phyloP scores from a whole-genome alignment of 306 rosid species.

The Ziziphus jujuba region DNA sequence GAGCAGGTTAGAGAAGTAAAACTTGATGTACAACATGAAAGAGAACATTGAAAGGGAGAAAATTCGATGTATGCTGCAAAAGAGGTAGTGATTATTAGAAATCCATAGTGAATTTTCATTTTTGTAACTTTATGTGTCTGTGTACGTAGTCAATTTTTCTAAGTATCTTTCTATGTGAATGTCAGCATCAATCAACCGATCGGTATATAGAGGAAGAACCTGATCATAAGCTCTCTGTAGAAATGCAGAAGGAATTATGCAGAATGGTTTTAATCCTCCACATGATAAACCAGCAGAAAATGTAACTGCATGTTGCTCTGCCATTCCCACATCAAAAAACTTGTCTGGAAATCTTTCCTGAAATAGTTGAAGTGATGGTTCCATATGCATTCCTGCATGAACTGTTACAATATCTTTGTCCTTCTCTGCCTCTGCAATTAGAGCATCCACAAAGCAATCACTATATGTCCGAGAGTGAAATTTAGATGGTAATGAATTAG shows the following conservation, averaged over 20 bases:
- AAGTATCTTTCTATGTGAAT: too few species aligned
- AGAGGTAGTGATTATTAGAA: too few species aligned
- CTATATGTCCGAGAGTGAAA: constrained; percentile 53
- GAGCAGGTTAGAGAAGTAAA: too few species aligned
- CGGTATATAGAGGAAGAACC: constrained; percentile 36
- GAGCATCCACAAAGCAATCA: constrained; percentile 80
- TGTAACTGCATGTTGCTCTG: constrained; percentile 97
- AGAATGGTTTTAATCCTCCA: constrained; percentile 95
- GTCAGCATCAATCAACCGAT: constrained; percentile 1
- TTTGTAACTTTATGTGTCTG: too few species aligned
- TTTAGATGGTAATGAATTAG: constrained; percentile 27
- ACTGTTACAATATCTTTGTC: constrained; percentile 82
- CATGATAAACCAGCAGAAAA: constrained; percentile 91
- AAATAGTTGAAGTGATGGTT: constrained; percentile 64
- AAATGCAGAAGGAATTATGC: constrained; percentile 82
- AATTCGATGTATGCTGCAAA: too few species aligned
- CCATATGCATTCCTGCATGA: constrained; percentile 81
- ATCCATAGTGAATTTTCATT: too few species aligned
- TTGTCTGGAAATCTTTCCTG: constrained; percentile 71
- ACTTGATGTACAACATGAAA: too few species aligned
- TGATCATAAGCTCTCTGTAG: constrained; percentile 93
- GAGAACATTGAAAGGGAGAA: too few species aligned
- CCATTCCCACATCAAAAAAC: constrained; percentile 86
- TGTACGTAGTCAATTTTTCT: too few species aligned
- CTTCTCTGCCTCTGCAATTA: constrained; percentile 69